phyloP scores from a whole-genome alignment of 1,284 basidiomycete species.

The Erythrobasidium hasegawianum region DNA sequence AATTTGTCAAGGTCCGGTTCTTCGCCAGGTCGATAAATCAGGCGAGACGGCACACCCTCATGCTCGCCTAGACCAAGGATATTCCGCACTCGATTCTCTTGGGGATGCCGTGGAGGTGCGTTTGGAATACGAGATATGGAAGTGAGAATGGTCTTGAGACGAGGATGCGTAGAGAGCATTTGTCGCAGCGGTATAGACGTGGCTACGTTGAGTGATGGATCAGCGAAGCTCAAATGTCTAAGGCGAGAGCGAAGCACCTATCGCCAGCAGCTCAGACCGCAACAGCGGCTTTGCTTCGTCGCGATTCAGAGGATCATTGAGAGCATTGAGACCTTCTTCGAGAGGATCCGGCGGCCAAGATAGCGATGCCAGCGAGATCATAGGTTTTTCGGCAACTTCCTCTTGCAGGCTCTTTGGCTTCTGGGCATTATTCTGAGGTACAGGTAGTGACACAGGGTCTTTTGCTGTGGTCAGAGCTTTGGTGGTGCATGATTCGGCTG shows the following conservation, averaged over 20 bases:
- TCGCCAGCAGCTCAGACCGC: conserved; percentile 18
- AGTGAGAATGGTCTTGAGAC: conserved; percentile 13
- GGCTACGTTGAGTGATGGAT: background rate
- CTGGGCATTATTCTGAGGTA: background rate
- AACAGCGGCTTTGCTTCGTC: conserved; percentile 30
- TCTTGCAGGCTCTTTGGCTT: background rate
- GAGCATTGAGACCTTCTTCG: conserved; percentile 31
- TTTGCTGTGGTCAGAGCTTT: conserved; percentile 6
- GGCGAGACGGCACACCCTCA: conserved; percentile 19
- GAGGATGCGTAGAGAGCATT: conserved; percentile 21
- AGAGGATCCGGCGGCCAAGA: conserved; percentile 33
- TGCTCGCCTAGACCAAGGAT: conserved; percentile 30
- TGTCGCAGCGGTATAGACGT: conserved; percentile 27
- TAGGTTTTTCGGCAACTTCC: background rate
- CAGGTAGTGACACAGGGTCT: background rate
- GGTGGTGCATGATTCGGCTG: conserved; percentile 17
- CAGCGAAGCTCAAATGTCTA: background rate
- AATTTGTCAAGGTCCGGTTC: conserved; percentile 13
- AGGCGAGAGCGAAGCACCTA: conserved; percentile 4
- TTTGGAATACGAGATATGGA: conserved; percentile 27
- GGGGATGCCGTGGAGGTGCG: conserved; percentile 27
- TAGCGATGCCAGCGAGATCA: conserved; percentile 12
- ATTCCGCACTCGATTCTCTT: conserved; percentile 19
- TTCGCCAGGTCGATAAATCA: conserved; percentile 26
- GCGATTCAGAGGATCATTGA: conserved; percentile 31